Conservation (phyloP, 768 basidiomycete species). For the Serendipita vermifera region DNA sequence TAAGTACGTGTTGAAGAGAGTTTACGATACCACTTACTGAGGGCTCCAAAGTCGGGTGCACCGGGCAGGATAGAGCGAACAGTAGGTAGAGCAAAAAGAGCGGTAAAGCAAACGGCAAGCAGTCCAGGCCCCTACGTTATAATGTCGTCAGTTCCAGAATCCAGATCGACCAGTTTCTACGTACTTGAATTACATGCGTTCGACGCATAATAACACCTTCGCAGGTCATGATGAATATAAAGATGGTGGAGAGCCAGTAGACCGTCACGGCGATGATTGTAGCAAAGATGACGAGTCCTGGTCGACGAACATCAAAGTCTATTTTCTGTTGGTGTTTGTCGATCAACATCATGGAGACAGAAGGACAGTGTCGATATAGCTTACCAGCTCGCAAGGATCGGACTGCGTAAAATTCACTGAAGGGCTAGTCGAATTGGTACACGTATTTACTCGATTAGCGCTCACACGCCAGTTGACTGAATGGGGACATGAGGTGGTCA, state of each 20-base stretch:
- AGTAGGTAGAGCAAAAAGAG: constrained; percentile 1
- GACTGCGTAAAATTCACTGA: background rate
- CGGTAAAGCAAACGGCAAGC: background rate
- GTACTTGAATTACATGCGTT: background rate
- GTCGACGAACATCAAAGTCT: background rate
- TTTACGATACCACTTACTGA: background rate
- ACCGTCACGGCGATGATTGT: background rate
- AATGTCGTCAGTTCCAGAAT: too few species aligned
- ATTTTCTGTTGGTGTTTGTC: too few species aligned
- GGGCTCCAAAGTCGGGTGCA: constrained; percentile 3
- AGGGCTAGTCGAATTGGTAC: background rate
- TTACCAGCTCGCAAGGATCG: too few species aligned
- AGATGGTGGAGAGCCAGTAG: background rate
- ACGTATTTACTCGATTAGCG: background rate
- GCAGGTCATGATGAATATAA: background rate
- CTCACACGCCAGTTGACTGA: constrained; percentile 3
- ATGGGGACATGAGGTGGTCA: too few species aligned
- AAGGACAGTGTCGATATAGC: too few species aligned
- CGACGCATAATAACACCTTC: constrained; percentile 5
- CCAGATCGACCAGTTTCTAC: too few species aligned
- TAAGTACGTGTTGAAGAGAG: too few species aligned
- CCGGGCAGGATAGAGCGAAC: constrained; percentile 6
- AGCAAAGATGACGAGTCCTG: constrained; percentile 4
- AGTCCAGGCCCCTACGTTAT: background rate
- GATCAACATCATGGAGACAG: too few species aligned